phyloP scores from a whole-genome alignment of 192 early-diverging fungal genomes.

The Backusella liffmaniae region DNA sequence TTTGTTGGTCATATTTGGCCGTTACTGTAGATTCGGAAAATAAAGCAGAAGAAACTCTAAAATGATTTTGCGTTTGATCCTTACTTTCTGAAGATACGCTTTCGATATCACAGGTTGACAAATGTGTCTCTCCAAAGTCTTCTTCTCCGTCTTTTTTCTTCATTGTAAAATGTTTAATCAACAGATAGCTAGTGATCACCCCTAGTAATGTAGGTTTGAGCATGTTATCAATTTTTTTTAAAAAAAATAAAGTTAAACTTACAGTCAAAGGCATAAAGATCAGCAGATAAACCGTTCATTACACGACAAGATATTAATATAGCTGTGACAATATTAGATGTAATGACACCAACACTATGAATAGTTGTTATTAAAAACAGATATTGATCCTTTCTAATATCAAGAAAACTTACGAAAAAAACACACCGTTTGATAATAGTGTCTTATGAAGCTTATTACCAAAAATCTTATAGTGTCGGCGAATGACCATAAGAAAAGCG shows the following conservation, averaged over 20 bases:
- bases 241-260: neutral
- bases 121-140: neutral
- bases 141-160: neutral
- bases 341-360: slow-evolving; percentile 30
- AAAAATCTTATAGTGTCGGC: slow-evolving; percentile 27
- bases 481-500: slow-evolving; percentile 26
- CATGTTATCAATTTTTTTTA: neutral
- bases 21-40: slow-evolving; percentile 2
- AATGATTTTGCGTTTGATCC: neutral
- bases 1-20: neutral
- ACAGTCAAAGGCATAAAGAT: slow-evolving; percentile 37
- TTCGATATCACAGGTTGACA: neutral
- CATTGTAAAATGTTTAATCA: slow-evolving; percentile 32
- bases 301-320: slow-evolving; percentile 29
- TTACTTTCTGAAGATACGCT: neutral
- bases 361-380: neutral
- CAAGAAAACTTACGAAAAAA: slow-evolving; percentile 30
- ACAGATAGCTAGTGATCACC: slow-evolving; percentile 29
- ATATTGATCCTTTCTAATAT: neutral
- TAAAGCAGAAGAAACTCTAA: neutral
- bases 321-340: slow-evolving; percentile 23
- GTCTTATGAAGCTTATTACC: slow-evolving; percentile 28
- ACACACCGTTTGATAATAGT: slow-evolving; percentile 25
- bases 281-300: slow-evolving; percentile 23
- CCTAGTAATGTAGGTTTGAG: slow-evolving; percentile 9